Evolutionary conservation across 345 rosid genomes (phyloP).

Genomic region (Dimocarpus longan): DNA sequence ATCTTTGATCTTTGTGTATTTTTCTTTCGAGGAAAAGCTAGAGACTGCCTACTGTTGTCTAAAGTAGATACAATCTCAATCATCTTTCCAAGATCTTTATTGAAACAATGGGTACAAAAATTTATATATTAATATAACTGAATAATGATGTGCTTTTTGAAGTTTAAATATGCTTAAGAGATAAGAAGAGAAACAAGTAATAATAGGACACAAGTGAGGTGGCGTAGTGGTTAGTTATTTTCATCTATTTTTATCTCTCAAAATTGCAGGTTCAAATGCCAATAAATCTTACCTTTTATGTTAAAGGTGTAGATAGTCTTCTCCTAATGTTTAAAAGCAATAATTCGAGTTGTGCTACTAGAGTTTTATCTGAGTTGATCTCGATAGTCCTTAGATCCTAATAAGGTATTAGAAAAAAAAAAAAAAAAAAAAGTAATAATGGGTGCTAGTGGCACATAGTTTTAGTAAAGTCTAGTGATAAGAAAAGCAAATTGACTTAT

Average conservation of each 20-base stretch:
- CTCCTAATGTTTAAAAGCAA: too few species aligned
- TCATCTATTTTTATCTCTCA: too few species aligned
- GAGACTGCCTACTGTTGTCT: background rate
- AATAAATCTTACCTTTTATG: too few species aligned
- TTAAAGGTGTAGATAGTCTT: too few species aligned
- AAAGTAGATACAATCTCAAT: slow-evolving; percentile 15
- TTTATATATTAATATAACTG: background rate
- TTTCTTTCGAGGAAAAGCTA: background rate
- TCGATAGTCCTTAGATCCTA: too few species aligned
- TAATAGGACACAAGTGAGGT: background rate
- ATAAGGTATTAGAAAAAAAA: too few species aligned
- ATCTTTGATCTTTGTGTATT: background rate
- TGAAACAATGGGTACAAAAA: background rate
- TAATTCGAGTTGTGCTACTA: too few species aligned
- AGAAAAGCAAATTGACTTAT: slow-evolving; percentile 21
- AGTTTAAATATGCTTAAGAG: background rate
- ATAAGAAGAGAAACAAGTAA: background rate
- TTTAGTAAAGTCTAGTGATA: background rate
- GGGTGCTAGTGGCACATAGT: background rate
- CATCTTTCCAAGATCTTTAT: slow-evolving; percentile 1
- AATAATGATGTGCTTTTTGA: background rate
- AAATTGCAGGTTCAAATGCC: too few species aligned
- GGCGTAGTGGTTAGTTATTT: too few species aligned
- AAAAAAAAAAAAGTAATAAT: too few species aligned
- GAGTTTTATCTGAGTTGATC: too few species aligned